These are phyloP conservation scores for Picocystis salinarum DNA, from an alignment of 139 green algal species.

Conservation along the genomic window DNA sequence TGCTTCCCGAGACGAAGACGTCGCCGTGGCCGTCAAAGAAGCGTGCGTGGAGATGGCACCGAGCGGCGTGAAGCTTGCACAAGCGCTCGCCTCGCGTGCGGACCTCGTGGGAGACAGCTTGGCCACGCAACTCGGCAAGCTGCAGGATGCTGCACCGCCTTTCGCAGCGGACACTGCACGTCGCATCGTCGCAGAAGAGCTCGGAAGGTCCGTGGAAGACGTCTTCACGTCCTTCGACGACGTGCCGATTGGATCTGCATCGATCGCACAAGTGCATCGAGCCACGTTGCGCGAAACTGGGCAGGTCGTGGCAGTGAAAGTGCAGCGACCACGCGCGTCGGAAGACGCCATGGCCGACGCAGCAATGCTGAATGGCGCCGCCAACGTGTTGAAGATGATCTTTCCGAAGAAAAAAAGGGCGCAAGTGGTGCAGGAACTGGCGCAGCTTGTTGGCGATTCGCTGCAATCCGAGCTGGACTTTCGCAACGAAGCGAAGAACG, in stretches of 20 bases:
- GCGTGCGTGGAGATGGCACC: too few species aligned
- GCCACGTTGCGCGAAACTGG: conserved; percentile 6
- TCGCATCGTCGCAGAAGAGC: conserved; percentile 10
- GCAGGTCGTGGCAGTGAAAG: conserved; percentile 6
- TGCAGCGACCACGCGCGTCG: conserved; percentile 6
- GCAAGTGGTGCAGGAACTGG: conserved; percentile 17
- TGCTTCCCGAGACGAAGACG: too few species aligned
- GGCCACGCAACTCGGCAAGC: conserved; percentile 6
- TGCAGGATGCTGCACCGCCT: conserved; percentile 35
- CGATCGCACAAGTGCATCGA: too few species aligned
- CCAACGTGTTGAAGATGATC: not conserved
- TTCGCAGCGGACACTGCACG: conserved; percentile 25
- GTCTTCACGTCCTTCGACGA: conserved; percentile 9
- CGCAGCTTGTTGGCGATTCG: not conserved
- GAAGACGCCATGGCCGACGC: not conserved
- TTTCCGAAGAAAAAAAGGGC: not conserved
- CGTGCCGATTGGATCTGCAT: too few species aligned
- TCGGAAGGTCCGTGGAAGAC: not conserved
- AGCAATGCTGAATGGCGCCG: not conserved
- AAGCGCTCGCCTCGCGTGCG: conserved; percentile 9
- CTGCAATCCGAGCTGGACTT: conserved; percentile 23
- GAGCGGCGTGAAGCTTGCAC: conserved; percentile 15
- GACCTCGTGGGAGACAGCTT: conserved; percentile 13
- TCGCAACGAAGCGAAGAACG: conserved; percentile 20
- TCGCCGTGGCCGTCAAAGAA: too few species aligned